A percentile compares a stretch with the other conserved stretches of the same genome.
These are phyloP conservation scores for Pythium vanterpoolii DNA, from an alignment of 352 stramenopile species.

Conservation along the genomic window DNA sequence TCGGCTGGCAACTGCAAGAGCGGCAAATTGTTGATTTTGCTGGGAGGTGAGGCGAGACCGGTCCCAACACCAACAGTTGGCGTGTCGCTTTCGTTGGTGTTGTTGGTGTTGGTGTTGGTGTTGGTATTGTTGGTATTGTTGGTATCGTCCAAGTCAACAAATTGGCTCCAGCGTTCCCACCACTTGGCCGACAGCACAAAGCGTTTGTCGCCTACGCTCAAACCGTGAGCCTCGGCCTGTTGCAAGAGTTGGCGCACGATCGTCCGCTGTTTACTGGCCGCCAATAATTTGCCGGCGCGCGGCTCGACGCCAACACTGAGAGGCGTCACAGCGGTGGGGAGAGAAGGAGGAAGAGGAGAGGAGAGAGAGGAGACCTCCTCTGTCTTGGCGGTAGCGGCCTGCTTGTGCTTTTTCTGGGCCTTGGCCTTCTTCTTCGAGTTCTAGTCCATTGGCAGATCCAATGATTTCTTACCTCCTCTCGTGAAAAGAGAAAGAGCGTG, in stretches of 20 bases:
- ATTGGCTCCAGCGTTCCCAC: slow-evolving; percentile 80
- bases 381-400: not conserved
- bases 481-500: not conserved
- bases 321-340: not conserved
- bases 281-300: slow-evolving; percentile 25
- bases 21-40: slow-evolving; percentile 61
- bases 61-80: not conserved
- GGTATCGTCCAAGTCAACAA: slow-evolving; percentile 52
- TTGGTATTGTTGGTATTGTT: not conserved
- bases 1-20: slow-evolving; percentile 50
- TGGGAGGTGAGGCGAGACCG: slow-evolving; percentile 28
- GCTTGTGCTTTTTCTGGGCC: slow-evolving; percentile 54
- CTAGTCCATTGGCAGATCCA: not conserved
- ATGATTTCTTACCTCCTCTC: not conserved
- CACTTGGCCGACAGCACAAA: slow-evolving; percentile 79
- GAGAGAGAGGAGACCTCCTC: not conserved
- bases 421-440: slow-evolving; percentile 52
- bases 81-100: not conserved
- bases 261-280: slow-evolving; percentile 40
- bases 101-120: not conserved
- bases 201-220: slow-evolving; percentile 76
- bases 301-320: slow-evolving; percentile 13
- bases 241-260: slow-evolving; percentile 56
- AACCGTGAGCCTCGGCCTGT: slow-evolving; percentile 42
- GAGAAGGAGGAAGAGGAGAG: not conserved